These are phyloP conservation scores for Daldinia concentrica DNA, from an alignment of 495 filamentous ascomycete genomes.

Conservation along the genomic window DNA sequence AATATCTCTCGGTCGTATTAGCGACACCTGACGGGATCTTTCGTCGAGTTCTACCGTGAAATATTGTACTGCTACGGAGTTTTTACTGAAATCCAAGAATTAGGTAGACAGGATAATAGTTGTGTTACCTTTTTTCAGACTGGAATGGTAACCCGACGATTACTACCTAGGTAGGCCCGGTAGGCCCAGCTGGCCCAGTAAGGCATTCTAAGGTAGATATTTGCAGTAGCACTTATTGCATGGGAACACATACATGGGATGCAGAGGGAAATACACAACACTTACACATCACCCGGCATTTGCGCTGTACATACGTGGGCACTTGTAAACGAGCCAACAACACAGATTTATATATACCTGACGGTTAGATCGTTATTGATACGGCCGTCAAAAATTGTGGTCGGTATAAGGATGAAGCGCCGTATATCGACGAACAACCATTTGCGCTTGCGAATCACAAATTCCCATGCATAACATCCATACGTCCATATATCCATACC, in stretches of 20 bases:
- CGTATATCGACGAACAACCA: background rate
- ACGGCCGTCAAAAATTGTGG: conserved; percentile 1
- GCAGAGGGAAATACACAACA: background rate
- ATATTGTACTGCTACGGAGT: conserved; percentile 23
- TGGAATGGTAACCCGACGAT: background rate
- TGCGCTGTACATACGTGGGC: conserved; percentile 30
- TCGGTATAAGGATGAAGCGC: background rate
- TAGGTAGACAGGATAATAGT: background rate
- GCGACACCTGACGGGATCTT: conserved; percentile 18
- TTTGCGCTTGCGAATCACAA: conserved; percentile 19
- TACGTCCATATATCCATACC: background rate
- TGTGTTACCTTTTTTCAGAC: background rate
- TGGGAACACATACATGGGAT: background rate
- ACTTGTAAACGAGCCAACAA: conserved; percentile 6
- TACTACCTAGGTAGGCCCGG: background rate
- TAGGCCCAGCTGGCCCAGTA: background rate
- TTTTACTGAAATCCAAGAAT: background rate
- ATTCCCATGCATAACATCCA: conserved; percentile 1
- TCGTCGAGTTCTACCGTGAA: conserved; percentile 18
- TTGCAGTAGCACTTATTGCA: background rate
- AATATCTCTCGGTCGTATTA: conserved; percentile 19
- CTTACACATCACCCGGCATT: background rate
- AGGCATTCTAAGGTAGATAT: background rate
- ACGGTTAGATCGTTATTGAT: conserved; percentile 5
- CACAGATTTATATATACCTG: conserved; percentile 9